Percentiles rank a stretch among this genome's conserved stretches.
Conservation (phyloP, 2,329 filamentous ascomycete species). For the Trichoderma sp. region DNA sequence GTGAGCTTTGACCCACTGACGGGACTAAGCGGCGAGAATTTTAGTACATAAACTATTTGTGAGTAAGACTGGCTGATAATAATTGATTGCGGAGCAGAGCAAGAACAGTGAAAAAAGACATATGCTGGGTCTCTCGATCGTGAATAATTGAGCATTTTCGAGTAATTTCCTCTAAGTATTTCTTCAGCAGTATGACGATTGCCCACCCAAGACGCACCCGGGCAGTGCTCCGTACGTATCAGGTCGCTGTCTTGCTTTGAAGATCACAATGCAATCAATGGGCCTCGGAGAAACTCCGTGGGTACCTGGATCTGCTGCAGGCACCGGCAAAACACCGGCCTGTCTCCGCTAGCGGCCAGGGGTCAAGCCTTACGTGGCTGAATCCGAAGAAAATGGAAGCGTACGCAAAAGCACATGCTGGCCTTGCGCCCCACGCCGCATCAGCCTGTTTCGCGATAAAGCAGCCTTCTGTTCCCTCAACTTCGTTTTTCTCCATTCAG, state of each 20-base stretch:
- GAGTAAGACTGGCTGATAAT: no score
- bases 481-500: background rate
- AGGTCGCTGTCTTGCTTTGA: background rate
- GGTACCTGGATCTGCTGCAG: background rate
- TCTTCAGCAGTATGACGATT: no score
- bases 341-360: background rate
- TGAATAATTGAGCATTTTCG: background rate
- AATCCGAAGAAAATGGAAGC: conserved; percentile 10
- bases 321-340: conserved; percentile 20
- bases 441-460: conserved; percentile 20
- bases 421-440: conserved; percentile 25
- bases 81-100: background rate
- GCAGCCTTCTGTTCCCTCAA: background rate
- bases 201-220: no score
- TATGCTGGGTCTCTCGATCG: background rate
- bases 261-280: background rate
- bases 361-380: conserved; percentile 27
- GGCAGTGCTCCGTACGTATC: background rate
- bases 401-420: conserved; percentile 24
- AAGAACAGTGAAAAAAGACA: background rate
- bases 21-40: background rate
- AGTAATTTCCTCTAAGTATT: no score
- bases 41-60: background rate
- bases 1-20: conserved; percentile 8
- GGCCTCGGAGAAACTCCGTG: background rate